Evolutionary conservation across 2,329 filamentous ascomycete species (phyloP).

Genomic region (Penicillium digitatum): DNA sequence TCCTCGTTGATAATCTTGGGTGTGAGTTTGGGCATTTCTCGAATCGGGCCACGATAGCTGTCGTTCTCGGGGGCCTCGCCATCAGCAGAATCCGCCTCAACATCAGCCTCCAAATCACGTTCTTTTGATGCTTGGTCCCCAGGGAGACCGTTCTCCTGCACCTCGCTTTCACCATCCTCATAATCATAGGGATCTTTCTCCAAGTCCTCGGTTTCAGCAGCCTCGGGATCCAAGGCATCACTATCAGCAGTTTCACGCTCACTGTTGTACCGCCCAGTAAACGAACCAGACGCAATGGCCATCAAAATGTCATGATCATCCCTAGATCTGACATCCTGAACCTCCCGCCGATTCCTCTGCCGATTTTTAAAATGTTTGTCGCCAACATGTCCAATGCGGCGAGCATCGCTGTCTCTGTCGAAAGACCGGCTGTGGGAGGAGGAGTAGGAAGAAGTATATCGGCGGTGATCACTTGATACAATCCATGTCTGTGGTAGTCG

Average conservation of each 20-base stretch:
- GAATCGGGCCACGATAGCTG: not conserved
- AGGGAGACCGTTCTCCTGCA: not conserved
- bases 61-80: not conserved
- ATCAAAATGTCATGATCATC: not conserved
- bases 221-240: not conserved
- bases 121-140: not conserved
- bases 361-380: not conserved
- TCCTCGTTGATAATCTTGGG: slow-evolving; percentile 49
- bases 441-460: no score
- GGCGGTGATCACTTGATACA: not conserved
- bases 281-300: slow-evolving; percentile 4
- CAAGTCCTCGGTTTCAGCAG: not conserved
- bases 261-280: not conserved
- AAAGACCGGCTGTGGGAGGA: not conserved
- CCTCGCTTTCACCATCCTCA: not conserved
- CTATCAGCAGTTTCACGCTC: not conserved
- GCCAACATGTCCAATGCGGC: not conserved
- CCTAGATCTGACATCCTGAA: not conserved
- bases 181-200: not conserved
- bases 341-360: not conserved
- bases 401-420: not conserved
- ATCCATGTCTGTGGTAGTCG: not conserved
- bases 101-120: not conserved
- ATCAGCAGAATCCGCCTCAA: not conserved
- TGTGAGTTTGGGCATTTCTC: not conserved